Base-by-base conservation (phyloP, 306 rosid species). In the Malus sieversii region DNA sequence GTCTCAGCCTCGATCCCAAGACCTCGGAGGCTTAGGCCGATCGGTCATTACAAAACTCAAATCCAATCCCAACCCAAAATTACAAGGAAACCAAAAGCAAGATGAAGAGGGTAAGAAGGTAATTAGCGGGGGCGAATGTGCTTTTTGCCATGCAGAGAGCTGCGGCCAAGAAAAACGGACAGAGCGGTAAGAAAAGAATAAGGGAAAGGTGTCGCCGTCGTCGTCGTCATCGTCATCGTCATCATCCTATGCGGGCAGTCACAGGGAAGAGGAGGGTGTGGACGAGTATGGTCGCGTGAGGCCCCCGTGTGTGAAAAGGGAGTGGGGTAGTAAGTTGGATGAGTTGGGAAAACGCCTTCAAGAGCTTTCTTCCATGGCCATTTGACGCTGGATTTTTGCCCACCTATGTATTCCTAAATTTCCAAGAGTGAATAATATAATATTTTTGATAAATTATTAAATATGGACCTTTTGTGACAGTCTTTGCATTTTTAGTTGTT, bases 121-220 rank as follows among this genome's bases (percentile, higher is more conserved):
- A 3, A 64, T 64, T 64, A 88, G 78, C 11, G 97, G 96, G 66
- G 66, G 88, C 92, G 8, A 91, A 87, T 66, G 86, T 92, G 80
- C 86, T 92, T 5, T 81, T 86, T 87, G 94, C 96, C 8, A 65
- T 92, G 79, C 91, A 84, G 78, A 90, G 68, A 82, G 96, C 86
- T 25, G 75, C 83, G 63, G 73, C 75, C 29, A 70, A 74, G 80
- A 85, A 82, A 74, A 38, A 45, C 52, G 70, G 58, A 52, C 42
- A 23, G 55, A 75, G 33, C 48, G 51, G 32, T 78, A 86, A 82
- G 80, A 84, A 30, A 86, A 70, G 76, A 68, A 57, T 70, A 74
- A 72, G 74, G 63, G 30, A 30, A 1, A 13, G 44, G 48, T 19
- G 25, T 23, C 65, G 11, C 6, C 30, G 9, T 79, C 27, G 19